Evolutionary conservation across 352 stramenopile species (phyloP), one percentile per base, ranked within the genome.

Genomic region (Phytophthora sp.): DNA sequence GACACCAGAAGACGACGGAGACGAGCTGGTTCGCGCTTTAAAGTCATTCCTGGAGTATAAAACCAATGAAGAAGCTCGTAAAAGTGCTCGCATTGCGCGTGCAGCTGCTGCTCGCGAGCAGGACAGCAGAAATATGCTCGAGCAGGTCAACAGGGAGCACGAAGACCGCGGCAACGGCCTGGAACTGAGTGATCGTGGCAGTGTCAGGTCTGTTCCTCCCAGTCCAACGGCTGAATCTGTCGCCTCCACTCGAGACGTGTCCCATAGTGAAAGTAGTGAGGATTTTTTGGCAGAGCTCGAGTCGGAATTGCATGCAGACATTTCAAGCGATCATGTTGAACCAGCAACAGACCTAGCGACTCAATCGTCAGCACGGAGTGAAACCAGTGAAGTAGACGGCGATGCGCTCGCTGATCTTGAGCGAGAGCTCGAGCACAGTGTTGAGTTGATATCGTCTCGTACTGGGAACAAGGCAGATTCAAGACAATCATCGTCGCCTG

Each of bases 391-490:
- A 13, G 47, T 63, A 24, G 75, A 76, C 20, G 83, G 71, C 38
- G 72, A 70, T 7, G 56, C 47, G 1, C 69, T 90, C 9, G 73
- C 72, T 18, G 70, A 84, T 35, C 72, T 89, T 6, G 80, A 91
- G 59, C 63, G 55, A 16, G 78, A 88, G 53, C 58, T 88, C 8
- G 59, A 69, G 39, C 64, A 69, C 35, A 71, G 36, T 55, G 36
- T 69, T 31, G 45, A 53, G n/a, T 31, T 45, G 30, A 20, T 27
- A 27, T 31, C 36, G 44, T 38, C 50, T 59, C 27, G 13, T 46
- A 49, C 26, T 46, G n/a, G 2, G 30, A 18, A 59, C 24, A 38
- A 24, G n/a, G 18, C n/a, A 62, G 13, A 1, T 9, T 23, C 30
- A 45, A 20, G 36, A 23, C 31, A 68, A 15, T 15, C 20, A 8